A percentile compares a stretch with the other conserved stretches of the same genome.
Evolutionary conservation across 1,284 basidiomycete species (phyloP).

Genomic region (Boletellus dicymbophilus): DNA sequence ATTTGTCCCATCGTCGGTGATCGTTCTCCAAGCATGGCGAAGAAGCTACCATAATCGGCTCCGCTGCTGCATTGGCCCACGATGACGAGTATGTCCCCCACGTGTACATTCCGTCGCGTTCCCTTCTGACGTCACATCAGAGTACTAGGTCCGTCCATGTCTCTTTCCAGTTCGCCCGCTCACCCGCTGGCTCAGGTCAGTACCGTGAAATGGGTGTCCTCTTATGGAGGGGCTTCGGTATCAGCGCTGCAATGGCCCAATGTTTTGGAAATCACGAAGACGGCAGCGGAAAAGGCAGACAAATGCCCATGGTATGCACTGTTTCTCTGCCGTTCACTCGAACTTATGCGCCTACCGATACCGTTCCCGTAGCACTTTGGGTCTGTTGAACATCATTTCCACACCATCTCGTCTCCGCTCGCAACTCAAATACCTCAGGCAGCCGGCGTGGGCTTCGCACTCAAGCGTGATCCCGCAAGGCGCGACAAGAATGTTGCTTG

Average conservation of each 20-base stretch:
- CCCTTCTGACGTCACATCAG: conserved; percentile 35
- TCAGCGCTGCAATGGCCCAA: conserved; percentile 81
- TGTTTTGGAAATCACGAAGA: conserved; percentile 88
- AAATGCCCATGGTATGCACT: conserved; percentile 83
- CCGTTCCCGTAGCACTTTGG: conserved; percentile 73
- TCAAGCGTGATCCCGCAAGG: conserved; percentile 78
- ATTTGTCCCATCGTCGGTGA: conserved; percentile 5
- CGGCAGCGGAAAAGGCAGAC: conserved; percentile 80
- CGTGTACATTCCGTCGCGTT: neutral
- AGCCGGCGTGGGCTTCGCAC: conserved; percentile 89
- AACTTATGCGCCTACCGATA: conserved; percentile 5
- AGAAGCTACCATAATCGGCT: conserved; percentile 90
- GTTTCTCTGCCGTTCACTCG: neutral
- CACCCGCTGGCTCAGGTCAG: conserved; percentile 53
- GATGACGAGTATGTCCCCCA: conserved; percentile 80
- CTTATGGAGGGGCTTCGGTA: conserved; percentile 81
- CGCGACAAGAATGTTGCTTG: conserved; percentile 79
- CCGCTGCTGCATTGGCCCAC: conserved; percentile 81
- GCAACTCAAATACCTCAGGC: conserved; percentile 97
- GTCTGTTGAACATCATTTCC: conserved; percentile 83
- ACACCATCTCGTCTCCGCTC: conserved; percentile 93
- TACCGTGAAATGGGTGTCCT: conserved; percentile 92
- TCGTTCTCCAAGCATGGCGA: conserved; percentile 70
- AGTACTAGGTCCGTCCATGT: conserved; percentile 63
- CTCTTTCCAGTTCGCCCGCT: neutral